Evolutionary conservation across 495 filamentous ascomycete genomes (phyloP).

Genomic region (Neurospora tetrasperma): DNA sequence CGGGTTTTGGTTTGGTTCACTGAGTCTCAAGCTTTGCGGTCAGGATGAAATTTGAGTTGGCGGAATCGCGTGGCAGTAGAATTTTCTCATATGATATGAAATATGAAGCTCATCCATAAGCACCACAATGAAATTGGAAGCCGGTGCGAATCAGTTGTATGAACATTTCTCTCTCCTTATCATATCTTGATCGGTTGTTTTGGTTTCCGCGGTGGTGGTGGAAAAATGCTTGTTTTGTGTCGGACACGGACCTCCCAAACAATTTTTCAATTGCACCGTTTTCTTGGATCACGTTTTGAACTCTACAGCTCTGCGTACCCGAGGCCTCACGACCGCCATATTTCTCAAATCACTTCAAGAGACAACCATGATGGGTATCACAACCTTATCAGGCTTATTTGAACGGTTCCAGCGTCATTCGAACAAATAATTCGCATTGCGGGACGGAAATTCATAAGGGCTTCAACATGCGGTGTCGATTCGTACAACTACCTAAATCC

Average conservation of each 20-base stretch:
- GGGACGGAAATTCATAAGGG: background rate
- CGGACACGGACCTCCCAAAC: background rate
- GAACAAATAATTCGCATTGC: background rate
- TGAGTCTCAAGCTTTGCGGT: background rate
- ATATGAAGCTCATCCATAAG: background rate
- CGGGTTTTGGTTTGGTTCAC: background rate
- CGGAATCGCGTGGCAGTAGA: background rate
- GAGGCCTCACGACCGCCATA: background rate
- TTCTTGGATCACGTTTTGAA: background rate
- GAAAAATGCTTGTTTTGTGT: background rate
- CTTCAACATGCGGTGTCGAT: background rate
- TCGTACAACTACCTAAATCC: background rate
- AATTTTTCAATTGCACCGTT: background rate
- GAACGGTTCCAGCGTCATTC: background rate
- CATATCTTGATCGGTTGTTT: background rate
- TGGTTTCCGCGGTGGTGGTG: background rate
- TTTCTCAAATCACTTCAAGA: background rate
- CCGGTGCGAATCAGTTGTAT: background rate
- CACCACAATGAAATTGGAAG: background rate
- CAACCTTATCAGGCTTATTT: background rate
- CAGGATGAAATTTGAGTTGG: background rate
- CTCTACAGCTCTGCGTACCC: background rate
- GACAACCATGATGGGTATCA: background rate
- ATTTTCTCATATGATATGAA: background rate
- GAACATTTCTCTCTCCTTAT: background rate